Percentiles rank a stretch among this genome's conserved stretches.
phyloP scores from a whole-genome alignment of 2,329 filamentous ascomycete genomes.

The Ilyonectria robusta region DNA sequence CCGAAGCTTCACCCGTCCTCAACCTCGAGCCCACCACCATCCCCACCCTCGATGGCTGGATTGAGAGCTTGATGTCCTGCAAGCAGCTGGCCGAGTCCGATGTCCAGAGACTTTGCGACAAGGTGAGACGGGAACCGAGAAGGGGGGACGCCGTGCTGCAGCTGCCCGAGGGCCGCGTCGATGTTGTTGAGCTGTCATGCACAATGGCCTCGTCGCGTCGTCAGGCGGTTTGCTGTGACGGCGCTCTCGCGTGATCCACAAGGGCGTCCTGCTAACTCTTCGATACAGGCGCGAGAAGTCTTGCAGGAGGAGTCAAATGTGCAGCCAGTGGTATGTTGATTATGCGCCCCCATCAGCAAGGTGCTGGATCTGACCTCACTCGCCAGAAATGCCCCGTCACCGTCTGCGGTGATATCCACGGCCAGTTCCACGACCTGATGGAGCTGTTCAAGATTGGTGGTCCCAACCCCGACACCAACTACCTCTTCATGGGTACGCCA shows the following conservation, averaged over 20 bases:
- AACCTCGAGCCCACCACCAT: conserved; percentile 87
- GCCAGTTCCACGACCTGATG: conserved; percentile 99
- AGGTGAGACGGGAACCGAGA: conserved; percentile 70
- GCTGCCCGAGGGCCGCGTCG: conserved; percentile 2
- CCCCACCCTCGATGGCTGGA: conserved; percentile 96
- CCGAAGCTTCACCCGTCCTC: conserved; percentile 79
- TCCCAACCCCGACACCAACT: conserved; percentile 98
- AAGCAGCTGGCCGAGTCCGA: conserved; percentile 97
- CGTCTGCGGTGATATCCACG: conserved; percentile 98
- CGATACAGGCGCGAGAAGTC: conserved; percentile 87
- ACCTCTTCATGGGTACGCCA: conserved; percentile 94
- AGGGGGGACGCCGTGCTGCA: conserved; percentile 7
- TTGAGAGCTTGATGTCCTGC: conserved; percentile 97
- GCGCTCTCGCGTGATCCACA: conserved; percentile 51
- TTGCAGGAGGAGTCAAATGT: conserved; percentile 98
- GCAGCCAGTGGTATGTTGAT: conserved; percentile 88
- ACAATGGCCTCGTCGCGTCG: conserved; percentile 28
- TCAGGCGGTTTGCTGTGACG: conserved; percentile 28
- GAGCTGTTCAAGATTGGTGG: conserved; percentile 99
- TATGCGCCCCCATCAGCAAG: conserved; percentile 30
- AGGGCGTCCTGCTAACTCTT: conserved; percentile 50
- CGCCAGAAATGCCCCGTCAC: conserved; percentile 96
- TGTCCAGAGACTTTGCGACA: conserved; percentile 97
- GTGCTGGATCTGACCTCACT: conserved; percentile 47
- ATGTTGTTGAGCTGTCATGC: conserved; percentile 8